phyloP scores from a whole-genome alignment of 768 basidiomycete genomes.

The Mycena galericulata region DNA sequence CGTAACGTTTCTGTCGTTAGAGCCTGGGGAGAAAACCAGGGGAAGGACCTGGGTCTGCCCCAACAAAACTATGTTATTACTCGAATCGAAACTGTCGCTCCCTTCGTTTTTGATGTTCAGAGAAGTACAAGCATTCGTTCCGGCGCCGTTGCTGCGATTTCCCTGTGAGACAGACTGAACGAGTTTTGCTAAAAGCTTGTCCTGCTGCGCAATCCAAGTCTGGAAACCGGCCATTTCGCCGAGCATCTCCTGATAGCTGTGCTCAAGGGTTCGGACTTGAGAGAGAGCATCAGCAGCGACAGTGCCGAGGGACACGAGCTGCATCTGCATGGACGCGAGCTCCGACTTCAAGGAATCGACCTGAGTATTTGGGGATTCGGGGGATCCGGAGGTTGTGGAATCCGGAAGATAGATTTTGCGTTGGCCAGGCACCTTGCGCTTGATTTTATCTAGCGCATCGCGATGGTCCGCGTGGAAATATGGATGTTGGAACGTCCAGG shows the following conservation, averaged over 20 bases:
- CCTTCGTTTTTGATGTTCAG: too few relatives aligned
- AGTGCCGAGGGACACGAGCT: slow-evolving; percentile 58
- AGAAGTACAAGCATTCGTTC: slow-evolving; percentile 31
- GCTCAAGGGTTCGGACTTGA: slow-evolving; percentile 68
- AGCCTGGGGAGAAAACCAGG: too few relatives aligned
- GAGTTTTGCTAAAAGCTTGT: slow-evolving; percentile 82
- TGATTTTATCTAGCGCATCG: slow-evolving; percentile 67
- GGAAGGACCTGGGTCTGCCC: too few relatives aligned
- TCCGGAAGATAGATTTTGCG: slow-evolving; percentile 38
- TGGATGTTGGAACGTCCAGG: slow-evolving; percentile 68
- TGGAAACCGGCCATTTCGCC: slow-evolving; percentile 80
- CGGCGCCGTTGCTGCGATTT: slow-evolving; percentile 49
- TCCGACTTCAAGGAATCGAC: slow-evolving; percentile 48
- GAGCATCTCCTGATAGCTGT: slow-evolving; percentile 74
- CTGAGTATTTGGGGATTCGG: slow-evolving; percentile 42
- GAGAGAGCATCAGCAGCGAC: slow-evolving; percentile 62
- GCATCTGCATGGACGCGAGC: slow-evolving; percentile 44
- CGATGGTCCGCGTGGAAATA: slow-evolving; percentile 66
- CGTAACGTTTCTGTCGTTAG: too few relatives aligned
- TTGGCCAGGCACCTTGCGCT: slow-evolving; percentile 51
- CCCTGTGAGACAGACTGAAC: slow-evolving; percentile 86
- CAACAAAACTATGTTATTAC: slow-evolving; percentile 52
- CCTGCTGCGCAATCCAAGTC: slow-evolving; percentile 83
- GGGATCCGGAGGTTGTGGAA: slow-evolving; percentile 34
- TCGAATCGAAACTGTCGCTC: slow-evolving; percentile 18